Evolutionary conservation across 75 land plant genomes (phyloP), one percentile per base, ranked within the genome.

Genomic region (Cryptomeria japonica): DNA sequence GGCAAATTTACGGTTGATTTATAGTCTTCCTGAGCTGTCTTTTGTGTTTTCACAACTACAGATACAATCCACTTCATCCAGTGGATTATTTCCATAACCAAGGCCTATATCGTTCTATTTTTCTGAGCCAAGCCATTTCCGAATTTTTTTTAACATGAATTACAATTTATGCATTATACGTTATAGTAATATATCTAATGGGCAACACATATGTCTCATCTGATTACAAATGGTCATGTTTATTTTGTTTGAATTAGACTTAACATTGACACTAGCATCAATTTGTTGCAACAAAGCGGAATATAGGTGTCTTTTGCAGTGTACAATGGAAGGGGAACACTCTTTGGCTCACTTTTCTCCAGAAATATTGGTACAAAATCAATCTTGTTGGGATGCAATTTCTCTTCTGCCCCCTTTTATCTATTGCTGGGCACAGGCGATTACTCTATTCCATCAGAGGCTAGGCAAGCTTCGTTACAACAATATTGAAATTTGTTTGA

Each of bases 241-340:
- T 38, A 78, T 61, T 32, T 39, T 39, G 39, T n/a, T 87, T 68
- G 34, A 84, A 39, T 28, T 22, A 80, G 15, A 78, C 80, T 28
- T 80, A 56, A 15, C 47, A 13, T 22, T 49, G 46, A 44, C 37
- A 36, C 55, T 39, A 16, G 64, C 31, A 53, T 55, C 58, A 55
- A 55, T 46, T 49, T 44, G 82, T 77, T 36, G 14, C 80, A 82
- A 49, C 47, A 64, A 55, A 25, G 14, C 36, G 64, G 70, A 68
- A 84, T 86, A 42, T 47, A 61, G 80, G 76, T 89, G 37, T 84
- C 32, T 56, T 72, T 31, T 82, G 39, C 95, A 97, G 99, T 92
- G 92, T 97, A n/a, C n/a, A 87, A 97, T 98, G 99, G 98, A 96
- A 88, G 99, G 99, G 42, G 98, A 98, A 82, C 85, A 89, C 61